Conservation (phyloP, 139 green algal species). For the Chlorella sp. region DNA sequence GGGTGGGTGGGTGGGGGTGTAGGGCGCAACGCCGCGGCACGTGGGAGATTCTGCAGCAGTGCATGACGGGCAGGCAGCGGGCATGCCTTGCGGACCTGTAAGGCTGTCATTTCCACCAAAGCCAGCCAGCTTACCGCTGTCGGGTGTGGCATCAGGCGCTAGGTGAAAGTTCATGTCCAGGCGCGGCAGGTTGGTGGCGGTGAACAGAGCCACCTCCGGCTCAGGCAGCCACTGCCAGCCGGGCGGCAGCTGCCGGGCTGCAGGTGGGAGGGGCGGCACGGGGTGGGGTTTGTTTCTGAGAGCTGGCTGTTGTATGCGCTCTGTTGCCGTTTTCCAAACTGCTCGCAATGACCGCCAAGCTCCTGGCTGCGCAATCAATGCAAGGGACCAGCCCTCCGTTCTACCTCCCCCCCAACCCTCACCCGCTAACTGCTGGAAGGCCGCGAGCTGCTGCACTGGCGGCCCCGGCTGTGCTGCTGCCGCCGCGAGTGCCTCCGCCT, state of each 20-base stretch:
- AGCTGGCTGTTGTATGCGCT: no score
- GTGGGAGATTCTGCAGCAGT: no score
- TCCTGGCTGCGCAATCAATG: no score
- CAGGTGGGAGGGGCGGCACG: not conserved
- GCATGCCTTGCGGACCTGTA: no score
- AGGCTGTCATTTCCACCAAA: no score
- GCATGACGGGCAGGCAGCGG: no score
- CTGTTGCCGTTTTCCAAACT: no score
- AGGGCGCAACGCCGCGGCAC: no score
- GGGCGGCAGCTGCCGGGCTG: conserved; percentile 24
- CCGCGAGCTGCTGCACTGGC: conserved; percentile 1
- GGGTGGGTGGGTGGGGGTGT: no score
- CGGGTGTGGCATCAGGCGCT: conserved; percentile 28
- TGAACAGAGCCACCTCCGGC: conserved; percentile 47
- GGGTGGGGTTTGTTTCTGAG: no score
- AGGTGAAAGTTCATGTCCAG: conserved; percentile 64
- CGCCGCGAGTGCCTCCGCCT: not conserved
- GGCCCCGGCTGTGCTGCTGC: not conserved
- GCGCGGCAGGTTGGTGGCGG: conserved; percentile 56
- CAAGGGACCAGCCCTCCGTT: not conserved
- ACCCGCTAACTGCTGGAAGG: conserved; percentile 2
- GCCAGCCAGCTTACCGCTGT: conserved; percentile 21
- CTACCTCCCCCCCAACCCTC: not conserved
- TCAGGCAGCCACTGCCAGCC: conserved; percentile 40
- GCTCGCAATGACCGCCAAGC: no score